Conservation (phyloP, 2,329 filamentous ascomycete genomes). For the Diaporthe ilicicola region DNA sequence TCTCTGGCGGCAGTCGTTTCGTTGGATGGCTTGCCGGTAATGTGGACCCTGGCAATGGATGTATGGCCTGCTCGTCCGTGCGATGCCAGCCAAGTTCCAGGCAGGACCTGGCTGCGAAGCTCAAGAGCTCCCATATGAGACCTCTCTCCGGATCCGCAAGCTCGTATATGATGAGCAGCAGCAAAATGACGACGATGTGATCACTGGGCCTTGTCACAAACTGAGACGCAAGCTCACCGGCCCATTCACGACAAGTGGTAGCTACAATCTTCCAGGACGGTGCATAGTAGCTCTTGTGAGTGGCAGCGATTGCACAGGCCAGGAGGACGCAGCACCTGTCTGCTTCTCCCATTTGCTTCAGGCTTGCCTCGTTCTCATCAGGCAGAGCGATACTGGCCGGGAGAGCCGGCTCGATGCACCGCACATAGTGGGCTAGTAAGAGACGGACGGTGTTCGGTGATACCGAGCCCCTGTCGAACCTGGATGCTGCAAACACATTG, state of each 20-base stretch:
- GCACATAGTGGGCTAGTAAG: slow-evolving; percentile 20
- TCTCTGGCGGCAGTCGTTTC: neutral
- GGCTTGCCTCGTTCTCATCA: slow-evolving; percentile 18
- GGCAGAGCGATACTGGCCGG: slow-evolving; percentile 1
- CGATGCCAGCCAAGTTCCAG: slow-evolving; percentile 27
- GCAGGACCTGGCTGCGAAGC: slow-evolving; percentile 16
- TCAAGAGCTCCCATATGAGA: slow-evolving; percentile 26
- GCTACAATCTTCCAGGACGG: slow-evolving; percentile 21
- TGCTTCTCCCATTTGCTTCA: slow-evolving; percentile 14
- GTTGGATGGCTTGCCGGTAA: neutral
- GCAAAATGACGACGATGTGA: slow-evolving; percentile 3
- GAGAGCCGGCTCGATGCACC: slow-evolving; percentile 19
- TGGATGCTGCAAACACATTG: neutral
- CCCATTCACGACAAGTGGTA: slow-evolving; percentile 24
- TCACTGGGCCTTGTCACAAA: slow-evolving; percentile 2
- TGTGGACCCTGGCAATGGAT: neutral
- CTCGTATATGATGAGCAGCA: slow-evolving; percentile 27
- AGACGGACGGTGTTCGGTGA: slow-evolving; percentile 14
- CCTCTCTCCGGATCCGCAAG: slow-evolving; percentile 23
- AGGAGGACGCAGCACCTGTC: slow-evolving; percentile 21
- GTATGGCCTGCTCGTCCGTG: slow-evolving; percentile 1
- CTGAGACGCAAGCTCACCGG: slow-evolving; percentile 16
- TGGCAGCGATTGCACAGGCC: slow-evolving; percentile 24
- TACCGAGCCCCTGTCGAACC: slow-evolving; percentile 7
- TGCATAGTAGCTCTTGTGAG: slow-evolving; percentile 21